Base-by-base conservation (phyloP, 1,284 basidiomycete species). In the Irpex rosettiformis region DNA sequence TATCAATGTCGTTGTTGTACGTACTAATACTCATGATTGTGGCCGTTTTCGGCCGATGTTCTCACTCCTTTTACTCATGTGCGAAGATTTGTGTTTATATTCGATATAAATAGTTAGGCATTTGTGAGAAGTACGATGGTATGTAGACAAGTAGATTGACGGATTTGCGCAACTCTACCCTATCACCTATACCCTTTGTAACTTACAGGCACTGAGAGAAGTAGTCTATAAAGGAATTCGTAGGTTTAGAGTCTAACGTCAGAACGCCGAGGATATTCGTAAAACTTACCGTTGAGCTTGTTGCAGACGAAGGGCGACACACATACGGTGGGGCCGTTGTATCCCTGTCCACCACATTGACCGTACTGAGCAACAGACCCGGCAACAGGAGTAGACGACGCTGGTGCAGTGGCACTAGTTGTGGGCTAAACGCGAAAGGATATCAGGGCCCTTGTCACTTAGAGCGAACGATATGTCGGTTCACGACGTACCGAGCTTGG, bases 161-260 rank as follows among this genome's bases (percentile, higher is more conserved):
- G n/a, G n/a, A n/a, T n/a, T n/a, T n/a, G n/a, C n/a, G n/a, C n/a
- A n/a, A n/a, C n/a, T n/a, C n/a, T n/a, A n/a, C n/a, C n/a, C n/a
- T n/a, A n/a, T n/a, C n/a, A n/a, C n/a, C n/a, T n/a, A n/a, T 40
- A 16, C n/a, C 33, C 11, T 47, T 47, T 24, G 21, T 51, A 22
- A 25, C 33, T 76, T 61, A 78, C 52, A 76, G 64, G 62, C 78
- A 79, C 64, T 79, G 78, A 11, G 70, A 79, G 66, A 79, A 79
- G 64, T 75, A 79, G 53, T 64, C 75, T 77, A 48, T 24, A 59
- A 28, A 33, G 27, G 27, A 3, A n/a, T 28, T 8, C 45, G 28
- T 7, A 11, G n/a, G 13, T 40, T 5, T 40, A 3, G 6, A 13
- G 11, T 3, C 33, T 10, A 40, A 40, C 3, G 5, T 13, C 11